Base-by-base conservation (phyloP, 371 early-diverging fungal genomes). In the Basidiobolus meristosporus region DNA sequence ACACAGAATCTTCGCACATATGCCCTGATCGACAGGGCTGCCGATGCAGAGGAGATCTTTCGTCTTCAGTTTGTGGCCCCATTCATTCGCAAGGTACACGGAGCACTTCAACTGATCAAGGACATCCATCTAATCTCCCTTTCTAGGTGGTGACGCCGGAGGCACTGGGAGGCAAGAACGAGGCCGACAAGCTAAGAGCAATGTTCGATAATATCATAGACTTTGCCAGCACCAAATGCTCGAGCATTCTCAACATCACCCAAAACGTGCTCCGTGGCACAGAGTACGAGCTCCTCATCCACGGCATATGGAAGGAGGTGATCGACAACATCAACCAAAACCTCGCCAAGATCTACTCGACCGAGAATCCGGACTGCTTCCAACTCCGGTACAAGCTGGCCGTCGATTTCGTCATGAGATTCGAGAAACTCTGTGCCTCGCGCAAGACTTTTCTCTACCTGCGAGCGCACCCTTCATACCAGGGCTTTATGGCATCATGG, bases 401-500 rank as follows among this genome's bases (percentile, higher is more conserved):
- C 0, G 65, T 75, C 44, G 41, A 51, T 1, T 82, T 84, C 53
- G 62, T 84, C 7, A 47, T 60, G 4, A 45, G 52, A 18, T 44
- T 82, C 21, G 80, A 77, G 45, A 46, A 45, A 2, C 41, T 72
- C 6, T 75, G 70, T 31, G 45, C 51, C 7, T 59, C 65, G 0
- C 60, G 51, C 30, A 53, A 59, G 30, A 61, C 68, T 0, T 43
- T 80, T 15, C 31, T 60, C 1, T 60, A 65, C 29, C 45, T 86
- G 26, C 56, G 87, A 16, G 53, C 49, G 5, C 73, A 73, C 51
- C 53, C 65, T 1, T 51, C 53, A 1, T 82, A 81, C 38, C 47
- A 60, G 7, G 75, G 74, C 3, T 80, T 81, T 44, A 69, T 81
- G 65, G 76, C 68, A 40, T 56, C 65, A 40, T 82, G 82, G 82